Percentiles rank a stretch among this genome's conserved stretches.
phyloP scores from a whole-genome alignment of 2,329 filamentous ascomycete species.

The Colletotrichum sp. region DNA sequence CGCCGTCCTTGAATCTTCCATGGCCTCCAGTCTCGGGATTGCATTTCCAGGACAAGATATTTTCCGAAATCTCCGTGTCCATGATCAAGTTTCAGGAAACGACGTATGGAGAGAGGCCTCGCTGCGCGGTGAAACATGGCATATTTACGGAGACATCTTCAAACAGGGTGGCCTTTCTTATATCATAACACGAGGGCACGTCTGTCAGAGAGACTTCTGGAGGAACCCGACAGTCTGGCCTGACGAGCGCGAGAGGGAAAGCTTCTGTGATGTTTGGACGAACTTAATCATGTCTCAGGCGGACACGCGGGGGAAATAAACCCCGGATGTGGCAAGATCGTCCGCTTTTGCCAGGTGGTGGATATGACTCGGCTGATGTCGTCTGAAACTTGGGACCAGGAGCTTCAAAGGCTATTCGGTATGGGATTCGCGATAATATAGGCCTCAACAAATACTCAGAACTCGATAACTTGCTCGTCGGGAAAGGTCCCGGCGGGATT shows the following conservation, averaged over 20 bases:
- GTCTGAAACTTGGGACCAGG: neutral
- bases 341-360: neutral
- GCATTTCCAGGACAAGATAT: neutral
- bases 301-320: neutral
- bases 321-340: neutral
- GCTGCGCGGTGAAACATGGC: neutral
- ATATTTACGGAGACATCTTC: neutral
- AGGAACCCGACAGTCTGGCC: neutral
- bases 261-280: neutral
- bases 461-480: neutral
- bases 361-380: neutral
- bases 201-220: accelerated
- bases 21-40: neutral
- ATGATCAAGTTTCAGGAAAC: neutral
- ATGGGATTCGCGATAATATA: neutral
- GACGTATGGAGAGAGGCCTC: neutral
- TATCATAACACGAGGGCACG: neutral
- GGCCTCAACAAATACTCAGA: accelerated
- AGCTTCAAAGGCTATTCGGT: neutral
- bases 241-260: accelerated
- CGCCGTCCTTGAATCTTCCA: neutral
- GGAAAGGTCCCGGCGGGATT: neutral
- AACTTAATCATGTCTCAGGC: neutral
- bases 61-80: neutral
- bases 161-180: neutral